Evolutionary conservation across 2,329 filamentous ascomycete genomes (phyloP), one percentile per base, ranked within the genome.

Genomic region (Neurospora sp.): DNA sequence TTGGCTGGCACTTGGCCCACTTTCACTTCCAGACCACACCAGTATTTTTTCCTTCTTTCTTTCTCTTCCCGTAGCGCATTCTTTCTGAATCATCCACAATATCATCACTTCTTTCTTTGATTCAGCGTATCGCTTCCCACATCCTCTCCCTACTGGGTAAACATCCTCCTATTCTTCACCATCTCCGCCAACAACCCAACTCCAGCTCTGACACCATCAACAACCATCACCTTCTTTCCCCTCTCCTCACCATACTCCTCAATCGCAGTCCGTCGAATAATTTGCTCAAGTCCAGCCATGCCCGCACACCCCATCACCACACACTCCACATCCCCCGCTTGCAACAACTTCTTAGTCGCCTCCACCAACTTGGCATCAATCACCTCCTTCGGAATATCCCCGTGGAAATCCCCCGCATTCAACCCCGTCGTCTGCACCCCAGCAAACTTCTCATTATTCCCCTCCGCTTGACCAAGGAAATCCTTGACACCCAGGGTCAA

Each of bases 301-400:
- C 93, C 94, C 2, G 92, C 94, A 78, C 94, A 97, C 0, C 94
- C 94, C 82, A 97, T 86, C 76, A 92, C 91, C 8, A 97, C 87
- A 33, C 89, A 91, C 4, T 84, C 82, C 0, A 94, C 86, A 3
- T 83, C 81, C 0, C 84, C 82, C 12, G 82, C 83, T 8, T 77
- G 78, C 37, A 97, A 80, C 36, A 97, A 81, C 67, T 85, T 82
- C 77, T 85, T 87, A 0, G 92, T 91, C 0, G 93, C 93, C 17
- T 87, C 84, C 73, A 85, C 88, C 77, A 97, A 87, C 75, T 87
- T 89, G 71, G 78, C 78, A 43, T 83, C 82, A 43, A 97, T 88
- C 71, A 91, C 84, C 8, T 87, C 87, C 0, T 85, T 84, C 0
- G 88, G 83, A 0, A 91, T 85, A 38, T 86, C 86, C 10, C 87